Base-by-base conservation (phyloP, 495 filamentous ascomycete species). In the Penicillium cataractarum region DNA sequence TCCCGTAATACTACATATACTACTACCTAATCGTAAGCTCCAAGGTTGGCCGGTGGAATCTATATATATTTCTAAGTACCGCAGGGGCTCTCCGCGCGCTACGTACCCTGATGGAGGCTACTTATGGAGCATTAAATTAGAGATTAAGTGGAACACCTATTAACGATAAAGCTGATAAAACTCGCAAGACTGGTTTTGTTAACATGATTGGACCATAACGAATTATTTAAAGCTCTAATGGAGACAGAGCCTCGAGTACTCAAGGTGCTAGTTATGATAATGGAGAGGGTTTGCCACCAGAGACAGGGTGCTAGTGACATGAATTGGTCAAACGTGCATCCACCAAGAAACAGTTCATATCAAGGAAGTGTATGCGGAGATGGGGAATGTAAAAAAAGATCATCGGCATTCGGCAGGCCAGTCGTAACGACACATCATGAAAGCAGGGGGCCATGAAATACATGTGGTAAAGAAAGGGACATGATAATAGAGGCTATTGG, bases 371-470 rank as follows among this genome's bases (percentile, higher is more conserved):
- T 42, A 61, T 54, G 60, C 60, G 51, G 61, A 56, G 63, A 60
- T 46, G 44, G 61, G 59, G 63, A 52, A 64, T 48, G 46, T 46
- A 46, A 37, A 52, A 37, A 52, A 40, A 66, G 50, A 53, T 71
- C 63, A 62, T 69, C 55, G 52, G 37, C 56, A 62, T 40, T 51
- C 49, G 39, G 52, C 48, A 60, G 42, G 52, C 54, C 44, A 37
- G 35, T 65, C 59, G 62, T 55, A 35, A 71, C 52, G 58, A 56
- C 42, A 40, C 48, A 63, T 61, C 31, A 57, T 61, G 13, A 55
- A 60, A 21, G n/a, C 51, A 54, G 29, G 29, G 46, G 56, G 50
- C 51, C 58, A 59, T 72, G 58, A 35, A 67, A 56, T 65, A 67
- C 62, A 67, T 63, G 29, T 42, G 35, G 31, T 58, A 33, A 46